These are phyloP conservation scores for Lecanosticta acicola DNA, from an alignment of 2,329 filamentous ascomycete species.

Conservation along the genomic window DNA sequence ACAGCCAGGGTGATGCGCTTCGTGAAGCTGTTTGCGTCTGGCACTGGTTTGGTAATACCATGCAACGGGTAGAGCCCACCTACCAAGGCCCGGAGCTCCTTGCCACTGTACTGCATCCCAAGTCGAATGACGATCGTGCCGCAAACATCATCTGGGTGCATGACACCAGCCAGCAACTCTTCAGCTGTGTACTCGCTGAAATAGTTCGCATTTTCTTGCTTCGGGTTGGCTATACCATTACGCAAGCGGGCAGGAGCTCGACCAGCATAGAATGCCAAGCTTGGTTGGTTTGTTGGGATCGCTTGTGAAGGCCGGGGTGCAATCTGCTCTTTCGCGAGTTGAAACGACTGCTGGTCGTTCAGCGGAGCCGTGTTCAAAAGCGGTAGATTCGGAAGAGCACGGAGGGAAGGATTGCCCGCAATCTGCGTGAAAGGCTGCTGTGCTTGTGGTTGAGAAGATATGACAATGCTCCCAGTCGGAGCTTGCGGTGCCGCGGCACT, in stretches of 20 bases:
- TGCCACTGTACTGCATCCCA: background rate
- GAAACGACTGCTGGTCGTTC: too few relatives aligned
- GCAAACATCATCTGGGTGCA: conserved; percentile 1
- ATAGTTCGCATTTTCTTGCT: background rate
- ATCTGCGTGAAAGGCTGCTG: too few relatives aligned
- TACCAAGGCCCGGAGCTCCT: background rate
- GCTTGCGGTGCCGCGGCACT: too few relatives aligned
- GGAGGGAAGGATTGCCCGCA: too few relatives aligned
- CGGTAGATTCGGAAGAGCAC: too few relatives aligned
- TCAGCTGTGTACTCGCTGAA: background rate
- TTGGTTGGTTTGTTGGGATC: background rate
- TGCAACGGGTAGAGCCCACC: too few relatives aligned
- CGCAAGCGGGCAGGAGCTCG: background rate
- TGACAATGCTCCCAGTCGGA: background rate
- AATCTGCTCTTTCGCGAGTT: background rate
- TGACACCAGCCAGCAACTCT: background rate
- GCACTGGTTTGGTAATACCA: background rate
- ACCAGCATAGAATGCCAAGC: background rate
- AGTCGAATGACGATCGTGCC: conserved; percentile 2
- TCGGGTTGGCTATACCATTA: background rate
- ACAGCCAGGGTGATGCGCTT: background rate
- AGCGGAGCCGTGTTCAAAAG: too few relatives aligned
- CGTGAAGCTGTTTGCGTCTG: background rate
- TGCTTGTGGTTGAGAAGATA: background rate
- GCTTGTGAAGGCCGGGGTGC: too few relatives aligned